These are phyloP conservation scores for Geranium brycei DNA, from an alignment of 345 rosid genomes.

Conservation along the genomic window DNA sequence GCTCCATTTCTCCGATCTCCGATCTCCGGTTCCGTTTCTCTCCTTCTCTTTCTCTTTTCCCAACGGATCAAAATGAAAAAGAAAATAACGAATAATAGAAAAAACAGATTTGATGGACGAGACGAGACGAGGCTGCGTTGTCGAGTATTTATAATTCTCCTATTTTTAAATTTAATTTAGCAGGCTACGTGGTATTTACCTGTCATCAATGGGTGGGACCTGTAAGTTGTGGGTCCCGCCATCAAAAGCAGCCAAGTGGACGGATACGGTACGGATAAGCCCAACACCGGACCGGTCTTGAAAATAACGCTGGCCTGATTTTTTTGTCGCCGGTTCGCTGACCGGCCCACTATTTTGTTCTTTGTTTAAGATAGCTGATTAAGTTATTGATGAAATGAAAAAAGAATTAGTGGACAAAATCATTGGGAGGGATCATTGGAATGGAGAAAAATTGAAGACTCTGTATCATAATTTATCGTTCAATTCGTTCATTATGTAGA, in stretches of 20 bases:
- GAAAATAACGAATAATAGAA: neutral
- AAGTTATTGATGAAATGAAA: too few relatives aligned
- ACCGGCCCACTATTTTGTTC: too few relatives aligned
- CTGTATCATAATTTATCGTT: too few relatives aligned
- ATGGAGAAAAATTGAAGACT: too few relatives aligned
- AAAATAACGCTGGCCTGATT: too few relatives aligned
- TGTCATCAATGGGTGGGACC: neutral
- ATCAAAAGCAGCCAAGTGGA: neutral
- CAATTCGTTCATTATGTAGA: too few relatives aligned
- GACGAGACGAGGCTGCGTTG: neutral
- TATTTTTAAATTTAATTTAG: neutral
- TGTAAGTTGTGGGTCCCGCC: neutral
- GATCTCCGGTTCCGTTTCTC: neutral
- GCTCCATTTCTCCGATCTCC: neutral
- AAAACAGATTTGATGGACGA: neutral
- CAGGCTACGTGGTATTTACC: neutral
- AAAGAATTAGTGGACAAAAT: too few relatives aligned
- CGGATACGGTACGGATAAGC: neutral
- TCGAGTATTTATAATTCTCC: neutral
- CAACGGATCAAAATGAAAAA: neutral
- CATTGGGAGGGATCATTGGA: too few relatives aligned
- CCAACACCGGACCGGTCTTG: neutral
- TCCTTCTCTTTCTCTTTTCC: neutral
- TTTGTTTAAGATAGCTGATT: too few relatives aligned
- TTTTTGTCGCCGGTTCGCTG: too few relatives aligned